Percentiles rank a stretch among this genome's conserved stretches.
Conservation (phyloP, 164 flowering plant genomes). For the Cinnamomum chago region DNA sequence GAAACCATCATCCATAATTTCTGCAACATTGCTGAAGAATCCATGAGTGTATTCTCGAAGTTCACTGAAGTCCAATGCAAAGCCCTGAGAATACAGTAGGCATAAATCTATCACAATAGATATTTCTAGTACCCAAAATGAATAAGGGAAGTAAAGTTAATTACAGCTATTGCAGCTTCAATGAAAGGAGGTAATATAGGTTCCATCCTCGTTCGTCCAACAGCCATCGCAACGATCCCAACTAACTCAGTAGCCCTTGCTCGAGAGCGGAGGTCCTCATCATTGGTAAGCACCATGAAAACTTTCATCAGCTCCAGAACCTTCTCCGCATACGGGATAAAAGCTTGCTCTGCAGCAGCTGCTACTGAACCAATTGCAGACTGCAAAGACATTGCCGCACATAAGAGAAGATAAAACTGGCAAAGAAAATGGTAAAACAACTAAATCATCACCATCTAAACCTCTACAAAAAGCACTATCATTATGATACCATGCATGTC, state of each 20-base stretch:
- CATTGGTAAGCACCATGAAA: conserved; percentile 88
- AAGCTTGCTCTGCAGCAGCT: conserved; percentile 91
- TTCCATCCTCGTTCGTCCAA: conserved; percentile 83
- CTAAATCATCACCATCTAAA: not conserved
- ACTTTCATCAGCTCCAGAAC: conserved; percentile 88
- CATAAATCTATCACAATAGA: conserved; percentile 6
- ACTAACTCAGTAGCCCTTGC: conserved; percentile 97
- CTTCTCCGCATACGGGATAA: conserved; percentile 88
- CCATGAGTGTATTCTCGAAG: conserved; percentile 97
- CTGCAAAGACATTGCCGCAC: conserved; percentile 35
- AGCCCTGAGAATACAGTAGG: conserved; percentile 54
- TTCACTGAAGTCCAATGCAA: conserved; percentile 86
- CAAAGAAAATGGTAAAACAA: not conserved
- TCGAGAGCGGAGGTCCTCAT: conserved; percentile 87
- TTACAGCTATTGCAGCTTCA: conserved; percentile 94
- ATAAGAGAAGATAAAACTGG: not conserved
- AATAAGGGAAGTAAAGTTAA: not conserved
- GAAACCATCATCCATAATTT: conserved; percentile 82
- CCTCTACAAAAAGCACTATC: not conserved
- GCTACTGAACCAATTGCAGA: conserved; percentile 99
- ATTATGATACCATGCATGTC: conserved; percentile 78
- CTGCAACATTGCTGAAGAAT: conserved; percentile 93
- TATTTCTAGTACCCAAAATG: not conserved
- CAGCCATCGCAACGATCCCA: conserved; percentile 93
- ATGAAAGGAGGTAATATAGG: conserved; percentile 82